Base-by-base conservation (phyloP, 2,329 filamentous ascomycete species). In the Penicillium sp. region DNA sequence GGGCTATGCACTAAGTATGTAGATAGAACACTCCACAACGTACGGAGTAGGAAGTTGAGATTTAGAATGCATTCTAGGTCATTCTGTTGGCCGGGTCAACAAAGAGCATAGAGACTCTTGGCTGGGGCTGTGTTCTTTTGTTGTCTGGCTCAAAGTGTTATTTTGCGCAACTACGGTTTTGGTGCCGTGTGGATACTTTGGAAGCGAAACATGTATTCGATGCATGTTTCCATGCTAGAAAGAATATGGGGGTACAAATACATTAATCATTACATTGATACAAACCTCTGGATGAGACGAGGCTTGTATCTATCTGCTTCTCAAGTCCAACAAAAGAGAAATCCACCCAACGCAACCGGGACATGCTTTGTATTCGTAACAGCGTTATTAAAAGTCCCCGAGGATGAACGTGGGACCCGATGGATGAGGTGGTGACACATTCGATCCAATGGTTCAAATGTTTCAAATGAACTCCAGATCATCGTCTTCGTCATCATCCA, bases 401-500 rank as follows among this genome's bases (percentile, higher is more conserved):
- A 45, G 5, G 9, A 7, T 42, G 5, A 26, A 41, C 30, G 18
- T 19, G 11, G n/a, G 23, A 23, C 23, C 5, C 23, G 23, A 23
- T 23, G 5, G 23, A 23, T 23, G 23, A 23, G 23, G 23, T 23
- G 39, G 26, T 30, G 35, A 34, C 19, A 26, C 1, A 9, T 46
- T 47, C 26, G 30, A 29, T 39, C 42, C 49, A 11, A 32, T 13
- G 11, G 39, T 34, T n/a, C 1, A 14, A 14, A 26, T 23, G 18
- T n/a, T 29, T 63, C 55, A 65, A 47, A 79, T 69, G 60, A 81
- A 79, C 58, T 79, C 77, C 56, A 81, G 66, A 49, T 78, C 77
- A 62, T 79, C 77, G 44, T 79, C 76, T 53, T 79, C 77, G 47
- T 79, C 78, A 57, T 77, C 74, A 47, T 84, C 83, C 11, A 52